Percentiles rank a stretch among this genome's conserved stretches.
phyloP scores from a whole-genome alignment of 1,284 basidiomycete genomes.

The Ganoderma sp. region DNA sequence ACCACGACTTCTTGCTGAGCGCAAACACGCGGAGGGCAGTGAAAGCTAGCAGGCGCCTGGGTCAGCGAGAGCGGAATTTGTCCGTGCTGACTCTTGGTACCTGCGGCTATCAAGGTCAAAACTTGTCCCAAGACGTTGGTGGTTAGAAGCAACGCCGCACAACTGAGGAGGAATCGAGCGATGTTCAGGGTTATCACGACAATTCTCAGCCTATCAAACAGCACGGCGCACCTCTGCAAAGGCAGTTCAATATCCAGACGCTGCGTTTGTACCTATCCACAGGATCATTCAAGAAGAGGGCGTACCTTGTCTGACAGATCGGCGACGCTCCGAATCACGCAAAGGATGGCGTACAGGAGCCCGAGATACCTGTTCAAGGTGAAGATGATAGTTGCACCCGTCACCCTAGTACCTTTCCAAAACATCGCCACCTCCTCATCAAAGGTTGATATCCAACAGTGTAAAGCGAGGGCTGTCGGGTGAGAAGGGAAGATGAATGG shows the following conservation, averaged over 20 bases:
- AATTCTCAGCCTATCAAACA: too few species aligned
- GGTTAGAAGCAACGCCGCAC: neutral
- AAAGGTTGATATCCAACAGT: neutral
- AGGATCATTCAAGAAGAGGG: too few species aligned
- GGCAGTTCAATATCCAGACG: too few species aligned
- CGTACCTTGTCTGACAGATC: neutral
- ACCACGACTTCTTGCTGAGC: neutral
- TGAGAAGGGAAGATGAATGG: too few species aligned
- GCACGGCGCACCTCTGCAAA: too few species aligned
- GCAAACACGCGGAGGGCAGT: neutral
- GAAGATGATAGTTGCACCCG: neutral
- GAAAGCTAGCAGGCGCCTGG: neutral
- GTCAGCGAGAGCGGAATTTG: neutral
- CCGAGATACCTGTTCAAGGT: neutral
- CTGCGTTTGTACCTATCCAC: too few species aligned
- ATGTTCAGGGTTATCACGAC: neutral
- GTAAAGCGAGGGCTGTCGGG: neutral
- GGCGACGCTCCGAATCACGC: neutral
- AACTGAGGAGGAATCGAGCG: neutral
- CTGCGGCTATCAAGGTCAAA: neutral
- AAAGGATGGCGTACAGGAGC: neutral
- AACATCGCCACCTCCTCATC: neutral
- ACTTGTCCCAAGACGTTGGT: neutral
- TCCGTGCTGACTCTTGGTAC: neutral
- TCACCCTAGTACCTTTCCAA: neutral